Evolutionary conservation across 768 basidiomycete species (phyloP), one percentile per base, ranked within the genome.

Genomic region (Trametopsis cervina): DNA sequence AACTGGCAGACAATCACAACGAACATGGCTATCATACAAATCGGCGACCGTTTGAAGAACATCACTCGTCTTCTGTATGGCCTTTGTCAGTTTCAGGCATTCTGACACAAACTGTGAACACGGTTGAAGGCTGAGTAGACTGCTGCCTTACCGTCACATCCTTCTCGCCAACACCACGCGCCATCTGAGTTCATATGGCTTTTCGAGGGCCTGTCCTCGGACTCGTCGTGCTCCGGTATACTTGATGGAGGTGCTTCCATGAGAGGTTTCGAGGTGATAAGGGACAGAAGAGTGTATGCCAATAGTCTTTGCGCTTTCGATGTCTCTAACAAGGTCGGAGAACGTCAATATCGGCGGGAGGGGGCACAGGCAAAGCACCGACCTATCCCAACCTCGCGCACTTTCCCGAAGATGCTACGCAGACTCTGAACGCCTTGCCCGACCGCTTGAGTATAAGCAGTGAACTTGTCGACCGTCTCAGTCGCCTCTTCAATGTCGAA

Each of bases 111-210:
- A n/a, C 33, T 10, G 10, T 35, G 10, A 35, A 35, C n/a, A 35
- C 10, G 10, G 17, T 10, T 35, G 10, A 35, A n/a, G 33, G 17
- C n/a, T 35, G 33, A 35, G 17, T 35, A n/a, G 24, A 5, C n/a
- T n/a, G n/a, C n/a, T n/a, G n/a, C n/a, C n/a, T 12, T 56, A 86
- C 87, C 81, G 60, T 74, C 64, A 60, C 89, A 91, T 2, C 72
- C 73, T 45, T 92, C 87, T 21, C 81, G 73, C 89, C 89, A 94
- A 62, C 89, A 90, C 86, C 90, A 88, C 2, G 86, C 89, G 1
- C 86, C 83, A 21, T 86, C 77, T 7, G 71, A 69, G 53, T 90
- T 91, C 46, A 80, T 57, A 42, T 84, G 58, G 0, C 85, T 83
- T 49, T 73, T 78, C 29, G 57, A 45, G 37, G 46, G 38, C 18